Evolutionary conservation across 1,284 basidiomycete genomes (phyloP), one percentile per base, ranked within the genome.

Genomic region (Ustilago xerochloae): DNA sequence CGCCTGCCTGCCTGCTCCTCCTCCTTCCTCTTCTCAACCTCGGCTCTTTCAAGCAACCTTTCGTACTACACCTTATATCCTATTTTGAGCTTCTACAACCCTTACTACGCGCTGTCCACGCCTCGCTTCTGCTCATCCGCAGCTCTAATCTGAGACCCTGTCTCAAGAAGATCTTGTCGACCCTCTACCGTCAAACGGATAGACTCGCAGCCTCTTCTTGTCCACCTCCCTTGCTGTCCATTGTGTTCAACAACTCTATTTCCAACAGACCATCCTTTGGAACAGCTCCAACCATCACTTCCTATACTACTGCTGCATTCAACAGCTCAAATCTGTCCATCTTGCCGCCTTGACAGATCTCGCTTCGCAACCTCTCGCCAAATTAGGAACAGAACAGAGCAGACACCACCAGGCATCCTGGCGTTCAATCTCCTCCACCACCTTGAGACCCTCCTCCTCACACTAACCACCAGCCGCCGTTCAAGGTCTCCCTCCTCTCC

Each of bases 41-140:
- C 45, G 22, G 45, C 24, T 35, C 13, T n/a, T 24, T 46, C 16
- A 30, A 18, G 20, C 47, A 35, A 22, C 15, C 22, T 49, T 36
- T 41, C 20, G 36, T 38, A 18, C 33, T 41, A n/a, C 39, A 2
- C 3, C 26, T 32, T 30, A 28, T 18, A 54, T 15, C 22, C 49
- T 22, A 22, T 26, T 20, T 45, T 45, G 38, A 49, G 32, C 39
- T 47, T 46, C 52, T 39, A 45, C 38, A 36, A 36, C 12, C n/a
- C 54, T 45, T 41, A 10, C n/a, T 16, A 7, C 24, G 26, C 32
- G 46, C 59, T 62, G 45, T 62, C 59, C 64, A 67, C 49, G 53
- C 59, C 64, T 67, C 64, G 64, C 64, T 67, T 67, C 59, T 48
- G 64, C 64, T 51, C 16, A n/a, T n/a, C 58, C 45, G 35, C 48